Percentiles rank a stretch among this genome's conserved stretches.
These are phyloP conservation scores for Talaromyces proteolyticus DNA, from an alignment of 495 filamentous ascomycete genomes.

Conservation along the genomic window DNA sequence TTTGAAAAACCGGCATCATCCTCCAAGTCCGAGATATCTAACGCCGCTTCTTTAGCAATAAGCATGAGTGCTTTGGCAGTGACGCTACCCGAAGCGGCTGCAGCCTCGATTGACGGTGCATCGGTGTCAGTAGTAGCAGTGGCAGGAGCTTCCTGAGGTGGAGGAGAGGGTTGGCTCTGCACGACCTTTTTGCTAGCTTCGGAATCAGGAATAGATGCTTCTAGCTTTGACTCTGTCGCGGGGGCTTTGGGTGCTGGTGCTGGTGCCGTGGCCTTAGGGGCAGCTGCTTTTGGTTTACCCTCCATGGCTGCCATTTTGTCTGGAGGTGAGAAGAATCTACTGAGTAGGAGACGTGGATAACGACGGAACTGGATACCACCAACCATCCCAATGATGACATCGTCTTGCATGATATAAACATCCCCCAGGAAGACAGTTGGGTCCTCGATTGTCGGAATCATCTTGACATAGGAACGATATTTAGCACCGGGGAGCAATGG, in stretches of 20 bases:
- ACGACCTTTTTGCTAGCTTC: background rate
- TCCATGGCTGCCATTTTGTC: conserved; percentile 6
- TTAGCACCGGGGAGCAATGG: conserved; percentile 21
- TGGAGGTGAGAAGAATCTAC: conserved; percentile 25
- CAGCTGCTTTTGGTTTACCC: background rate
- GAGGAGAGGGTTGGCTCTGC: background rate
- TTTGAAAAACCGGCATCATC: conserved; percentile 24
- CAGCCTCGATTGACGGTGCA: background rate
- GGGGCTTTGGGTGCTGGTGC: background rate
- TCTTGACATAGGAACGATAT: conserved; percentile 33
- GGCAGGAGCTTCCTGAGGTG: background rate
- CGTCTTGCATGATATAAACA: conserved; percentile 31
- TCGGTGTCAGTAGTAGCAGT: conserved; percentile 1
- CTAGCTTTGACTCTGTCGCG: background rate
- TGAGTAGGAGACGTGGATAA: conserved; percentile 24
- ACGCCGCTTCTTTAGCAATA: conserved; percentile 30
- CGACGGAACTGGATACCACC: conserved; percentile 25
- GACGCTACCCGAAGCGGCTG: background rate
- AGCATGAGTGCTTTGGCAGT: conserved; percentile 16
- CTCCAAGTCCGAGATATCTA: conserved; percentile 23
- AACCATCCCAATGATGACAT: conserved; percentile 25
- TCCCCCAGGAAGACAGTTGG: conserved; percentile 25
- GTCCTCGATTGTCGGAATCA: conserved; percentile 25
- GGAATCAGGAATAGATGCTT: background rate
- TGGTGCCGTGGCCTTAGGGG: no score